Percentiles rank a stretch among this genome's conserved stretches.
phyloP scores from a whole-genome alignment of 176 grass and related monocot species.

The Triticum dicoccoides region DNA sequence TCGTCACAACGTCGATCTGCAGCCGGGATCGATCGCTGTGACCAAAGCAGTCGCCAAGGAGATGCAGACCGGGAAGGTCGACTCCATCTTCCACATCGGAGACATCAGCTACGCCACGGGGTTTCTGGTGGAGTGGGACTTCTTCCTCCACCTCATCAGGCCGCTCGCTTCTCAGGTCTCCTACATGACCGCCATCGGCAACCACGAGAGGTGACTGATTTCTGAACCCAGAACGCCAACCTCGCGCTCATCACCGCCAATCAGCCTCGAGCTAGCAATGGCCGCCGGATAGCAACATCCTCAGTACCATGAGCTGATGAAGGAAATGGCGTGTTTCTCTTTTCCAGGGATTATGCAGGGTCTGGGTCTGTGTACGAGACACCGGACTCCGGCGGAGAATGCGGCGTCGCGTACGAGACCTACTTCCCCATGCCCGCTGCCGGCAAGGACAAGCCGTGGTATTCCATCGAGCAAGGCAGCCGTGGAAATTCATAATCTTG shows the following conservation, averaged over 20 bases:
- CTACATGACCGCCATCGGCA: conserved; percentile 89
- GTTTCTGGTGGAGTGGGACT: conserved; percentile 81
- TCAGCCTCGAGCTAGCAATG: background rate
- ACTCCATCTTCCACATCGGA: conserved; percentile 86
- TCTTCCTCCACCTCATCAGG: conserved; percentile 52
- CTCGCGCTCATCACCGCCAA: background rate
- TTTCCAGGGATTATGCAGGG: conserved; percentile 59
- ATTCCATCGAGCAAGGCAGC: conserved; percentile 81
- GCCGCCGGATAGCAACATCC: background rate
- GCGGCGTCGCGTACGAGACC: conserved; percentile 77
- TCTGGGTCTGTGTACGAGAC: conserved; percentile 65
- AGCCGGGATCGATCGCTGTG: conserved; percentile 71
- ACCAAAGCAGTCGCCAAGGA: conserved; percentile 48
- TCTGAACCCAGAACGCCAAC: background rate
- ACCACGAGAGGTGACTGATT: conserved; percentile 69
- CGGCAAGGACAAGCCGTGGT: conserved; percentile 77
- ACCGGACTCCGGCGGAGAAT: conserved; percentile 78
- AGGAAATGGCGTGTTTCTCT: background rate
- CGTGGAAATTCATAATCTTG: background rate
- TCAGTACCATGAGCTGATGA: background rate
- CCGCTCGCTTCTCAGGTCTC: conserved; percentile 67
- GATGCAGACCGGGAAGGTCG: conserved; percentile 41
- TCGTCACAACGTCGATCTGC: background rate
- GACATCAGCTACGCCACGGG: conserved; percentile 89
- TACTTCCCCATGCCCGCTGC: conserved; percentile 77